phyloP scores from a whole-genome alignment of 768 basidiomycete species.

The Boletus reticuloceps region DNA sequence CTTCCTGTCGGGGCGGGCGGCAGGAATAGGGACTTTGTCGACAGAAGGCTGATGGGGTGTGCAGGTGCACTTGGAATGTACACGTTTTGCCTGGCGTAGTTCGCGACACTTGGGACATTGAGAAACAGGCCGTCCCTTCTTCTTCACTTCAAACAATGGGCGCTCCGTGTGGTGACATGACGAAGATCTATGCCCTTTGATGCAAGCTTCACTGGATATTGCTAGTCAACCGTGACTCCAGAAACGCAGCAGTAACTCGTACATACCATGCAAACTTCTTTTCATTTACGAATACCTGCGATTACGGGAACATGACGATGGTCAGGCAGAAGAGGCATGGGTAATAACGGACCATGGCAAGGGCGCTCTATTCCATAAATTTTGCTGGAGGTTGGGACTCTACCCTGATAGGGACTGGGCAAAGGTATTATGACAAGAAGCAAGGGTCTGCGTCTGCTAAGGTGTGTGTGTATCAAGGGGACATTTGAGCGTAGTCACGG shows the following conservation, averaged over 20 bases:
- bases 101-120: constrained; percentile 87
- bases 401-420: no score
- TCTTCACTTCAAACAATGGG: constrained; percentile 91
- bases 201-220: constrained; percentile 75
- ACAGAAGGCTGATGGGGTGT: constrained; percentile 36
- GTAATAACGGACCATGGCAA: constrained; percentile 21
- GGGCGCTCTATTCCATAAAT: constrained; percentile 11
- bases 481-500: no score
- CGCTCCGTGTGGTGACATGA: constrained; percentile 83
- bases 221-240: constrained; percentile 10
- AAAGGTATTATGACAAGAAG: constrained; percentile 2
- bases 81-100: constrained; percentile 72
- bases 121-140: constrained; percentile 88
- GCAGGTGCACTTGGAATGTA: constrained; percentile 84
- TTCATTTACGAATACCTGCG: constrained; percentile 69
- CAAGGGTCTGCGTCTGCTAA: not conserved
- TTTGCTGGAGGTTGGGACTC: not conserved
- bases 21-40: constrained; percentile 33
- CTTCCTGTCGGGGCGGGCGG: constrained; percentile 33
- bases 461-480: no score
- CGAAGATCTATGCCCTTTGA: constrained; percentile 92
- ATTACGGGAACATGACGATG: not conserved
- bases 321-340: not conserved
- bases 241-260: not conserved
- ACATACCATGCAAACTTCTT: constrained; percentile 73